Conservation (phyloP, 805 yeast genomes). For the Candida golubevii region DNA sequence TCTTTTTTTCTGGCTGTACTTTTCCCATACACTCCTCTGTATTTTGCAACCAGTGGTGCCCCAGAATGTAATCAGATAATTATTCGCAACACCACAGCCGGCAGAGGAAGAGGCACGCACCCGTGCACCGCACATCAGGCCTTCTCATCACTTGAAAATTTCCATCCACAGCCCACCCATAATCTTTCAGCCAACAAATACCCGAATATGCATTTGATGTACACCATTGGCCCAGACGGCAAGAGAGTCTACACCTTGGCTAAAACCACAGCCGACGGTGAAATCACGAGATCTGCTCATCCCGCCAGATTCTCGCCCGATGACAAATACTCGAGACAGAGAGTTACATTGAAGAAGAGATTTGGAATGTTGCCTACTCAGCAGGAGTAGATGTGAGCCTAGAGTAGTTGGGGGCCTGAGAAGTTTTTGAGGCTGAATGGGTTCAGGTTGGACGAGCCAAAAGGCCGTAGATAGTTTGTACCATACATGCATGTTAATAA, state of each 20-base stretch:
- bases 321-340: conserved; percentile 97
- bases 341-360: conserved; percentile 97
- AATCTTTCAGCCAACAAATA: neutral
- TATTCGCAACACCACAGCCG: neutral
- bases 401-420: no score
- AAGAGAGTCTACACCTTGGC: conserved; percentile 91
- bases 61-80: neutral
- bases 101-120: conserved; percentile 3
- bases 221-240: conserved; percentile 91
- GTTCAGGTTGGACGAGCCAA: no score
- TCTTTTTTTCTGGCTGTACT: no score
- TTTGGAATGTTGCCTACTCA: conserved; percentile 84
- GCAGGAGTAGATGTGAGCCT: conserved; percentile 10
- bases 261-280: conserved; percentile 78
- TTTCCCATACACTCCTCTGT: no score
- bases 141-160: conserved; percentile 12
- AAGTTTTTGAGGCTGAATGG: no score
- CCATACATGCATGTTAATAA: conserved; percentile 9
- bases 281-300: conserved; percentile 97
- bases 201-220: conserved; percentile 91
- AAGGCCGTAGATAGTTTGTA: conserved; percentile 2
- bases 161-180: neutral
- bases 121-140: conserved; percentile 10
- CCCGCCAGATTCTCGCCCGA: conserved; percentile 99
- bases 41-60: no score